These are phyloP conservation scores for Tympanopsis confertula DNA, from an alignment of 2,329 filamentous ascomycete species.

Conservation along the genomic window DNA sequence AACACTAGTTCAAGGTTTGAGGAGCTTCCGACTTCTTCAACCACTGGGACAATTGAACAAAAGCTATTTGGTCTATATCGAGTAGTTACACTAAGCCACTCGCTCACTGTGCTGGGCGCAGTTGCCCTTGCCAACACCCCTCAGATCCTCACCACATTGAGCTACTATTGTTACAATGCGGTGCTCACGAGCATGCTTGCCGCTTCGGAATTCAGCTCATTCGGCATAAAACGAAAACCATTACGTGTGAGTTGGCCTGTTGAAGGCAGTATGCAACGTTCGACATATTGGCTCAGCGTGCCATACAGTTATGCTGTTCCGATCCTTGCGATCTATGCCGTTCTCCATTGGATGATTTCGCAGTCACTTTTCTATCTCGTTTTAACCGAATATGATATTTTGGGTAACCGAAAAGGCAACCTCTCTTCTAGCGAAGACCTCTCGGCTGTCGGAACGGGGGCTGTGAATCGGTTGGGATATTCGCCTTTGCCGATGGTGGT, in stretches of 20 bases:
- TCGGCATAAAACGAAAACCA: not conserved
- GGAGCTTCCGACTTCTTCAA: not conserved
- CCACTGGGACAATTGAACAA: not conserved
- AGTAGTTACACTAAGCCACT: not conserved
- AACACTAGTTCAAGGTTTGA: too few species aligned
- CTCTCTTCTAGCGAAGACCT: too few species aligned
- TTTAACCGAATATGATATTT: too few species aligned
- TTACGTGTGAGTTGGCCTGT: not conserved
- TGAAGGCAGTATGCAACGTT: not conserved
- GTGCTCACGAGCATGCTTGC: not conserved
- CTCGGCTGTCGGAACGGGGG: too few species aligned
- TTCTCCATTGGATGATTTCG: not conserved
- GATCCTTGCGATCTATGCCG: not conserved
- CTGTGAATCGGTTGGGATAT: too few species aligned
- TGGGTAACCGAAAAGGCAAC: too few species aligned
- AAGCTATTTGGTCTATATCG: not conserved
- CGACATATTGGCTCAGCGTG: not conserved
- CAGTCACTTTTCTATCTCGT: too few species aligned
- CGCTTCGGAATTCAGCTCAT: not conserved
- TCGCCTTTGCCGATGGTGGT: too few species aligned
- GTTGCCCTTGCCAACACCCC: not conserved
- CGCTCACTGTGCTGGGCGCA: not conserved
- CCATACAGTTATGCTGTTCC: constrained; percentile 2
- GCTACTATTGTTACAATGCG: not conserved
- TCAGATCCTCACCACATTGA: not conserved